These are phyloP conservation scores for Hemileia vastatrix DNA, from an alignment of 1,284 basidiomycete genomes.

Conservation along the genomic window DNA sequence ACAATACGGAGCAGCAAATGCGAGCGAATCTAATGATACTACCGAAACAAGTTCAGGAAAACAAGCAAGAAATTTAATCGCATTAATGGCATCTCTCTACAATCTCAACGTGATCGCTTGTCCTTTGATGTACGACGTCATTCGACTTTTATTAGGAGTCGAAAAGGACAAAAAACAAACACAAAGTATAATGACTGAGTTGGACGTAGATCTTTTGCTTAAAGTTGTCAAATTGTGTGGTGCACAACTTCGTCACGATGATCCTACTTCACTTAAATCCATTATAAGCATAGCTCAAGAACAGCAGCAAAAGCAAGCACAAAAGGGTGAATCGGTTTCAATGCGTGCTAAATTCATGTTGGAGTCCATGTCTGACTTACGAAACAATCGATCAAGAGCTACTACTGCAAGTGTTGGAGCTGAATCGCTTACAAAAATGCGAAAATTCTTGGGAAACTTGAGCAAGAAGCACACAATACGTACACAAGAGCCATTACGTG, in stretches of 20 bases:
- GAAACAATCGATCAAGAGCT: constrained; percentile 74
- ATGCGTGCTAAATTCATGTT: constrained; percentile 77
- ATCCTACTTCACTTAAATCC: constrained; percentile 50
- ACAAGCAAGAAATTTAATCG: constrained; percentile 76
- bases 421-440: constrained; percentile 69
- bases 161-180: no score
- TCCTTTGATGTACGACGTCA: constrained; percentile 76
- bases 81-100: constrained; percentile 81
- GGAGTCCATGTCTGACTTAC: constrained; percentile 75
- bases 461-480: constrained; percentile 66
- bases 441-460: constrained; percentile 65
- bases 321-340: no score
- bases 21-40: no score
- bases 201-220: constrained; percentile 73
- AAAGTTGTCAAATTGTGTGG: constrained; percentile 80
- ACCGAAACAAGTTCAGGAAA: no score
- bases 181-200: constrained; percentile 60
- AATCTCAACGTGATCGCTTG: constrained; percentile 88
- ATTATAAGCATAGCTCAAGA: constrained; percentile 60
- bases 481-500: constrained; percentile 70
- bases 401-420: constrained; percentile 52
- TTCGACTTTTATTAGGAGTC: constrained; percentile 62
- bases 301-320: constrained; percentile 53
- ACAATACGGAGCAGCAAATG: no score
- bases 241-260: constrained; percentile 63